Conservation (phyloP, 2,329 filamentous ascomycete genomes). For the Fusarium lateritium region DNA sequence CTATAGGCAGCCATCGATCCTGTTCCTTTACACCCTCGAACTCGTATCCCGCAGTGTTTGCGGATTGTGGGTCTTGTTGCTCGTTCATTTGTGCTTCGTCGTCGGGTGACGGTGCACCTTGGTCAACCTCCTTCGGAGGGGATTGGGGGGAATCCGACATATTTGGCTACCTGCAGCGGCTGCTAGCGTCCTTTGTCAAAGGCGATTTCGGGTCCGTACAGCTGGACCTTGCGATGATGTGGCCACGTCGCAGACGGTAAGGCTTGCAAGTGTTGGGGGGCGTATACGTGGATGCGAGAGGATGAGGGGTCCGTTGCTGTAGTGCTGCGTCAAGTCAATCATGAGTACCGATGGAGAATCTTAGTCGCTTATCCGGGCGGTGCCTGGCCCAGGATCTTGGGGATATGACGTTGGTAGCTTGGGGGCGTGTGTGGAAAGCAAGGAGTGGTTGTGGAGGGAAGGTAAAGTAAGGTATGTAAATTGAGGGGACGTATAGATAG, state of each 20-base stretch:
- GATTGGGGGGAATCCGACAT: constrained; percentile 91
- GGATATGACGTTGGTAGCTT: constrained; percentile 60
- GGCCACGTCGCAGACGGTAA: constrained; percentile 73
- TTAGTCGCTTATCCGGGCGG: constrained; percentile 51
- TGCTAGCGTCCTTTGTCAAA: constrained; percentile 72
- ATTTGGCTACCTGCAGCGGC: constrained; percentile 82
- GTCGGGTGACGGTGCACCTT: constrained; percentile 91
- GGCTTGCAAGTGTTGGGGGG: constrained; percentile 67
- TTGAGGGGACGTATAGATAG: constrained; percentile 29
- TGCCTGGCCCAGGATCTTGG: constrained; percentile 58
- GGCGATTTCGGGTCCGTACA: constrained; percentile 69
- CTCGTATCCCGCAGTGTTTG: constrained; percentile 81
- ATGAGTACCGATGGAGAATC: constrained; percentile 54
- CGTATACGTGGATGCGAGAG: constrained; percentile 41
- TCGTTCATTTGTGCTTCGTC: constrained; percentile 97
- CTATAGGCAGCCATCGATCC: constrained; percentile 99
- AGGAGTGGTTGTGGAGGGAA: constrained; percentile 43
- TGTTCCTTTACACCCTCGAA: constrained; percentile 98
- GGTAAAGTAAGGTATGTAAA: constrained; percentile 25
- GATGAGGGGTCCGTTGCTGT: constrained; percentile 62
- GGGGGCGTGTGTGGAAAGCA: constrained; percentile 44
- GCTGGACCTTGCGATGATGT: constrained; percentile 70
- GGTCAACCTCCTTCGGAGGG: constrained; percentile 96
- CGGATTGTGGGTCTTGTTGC: constrained; percentile 81
- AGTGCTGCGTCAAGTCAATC: constrained; percentile 71